Evolutionary conservation across 2,329 filamentous ascomycete species (phyloP).

Genomic region (Colletotrichum sp.): DNA sequence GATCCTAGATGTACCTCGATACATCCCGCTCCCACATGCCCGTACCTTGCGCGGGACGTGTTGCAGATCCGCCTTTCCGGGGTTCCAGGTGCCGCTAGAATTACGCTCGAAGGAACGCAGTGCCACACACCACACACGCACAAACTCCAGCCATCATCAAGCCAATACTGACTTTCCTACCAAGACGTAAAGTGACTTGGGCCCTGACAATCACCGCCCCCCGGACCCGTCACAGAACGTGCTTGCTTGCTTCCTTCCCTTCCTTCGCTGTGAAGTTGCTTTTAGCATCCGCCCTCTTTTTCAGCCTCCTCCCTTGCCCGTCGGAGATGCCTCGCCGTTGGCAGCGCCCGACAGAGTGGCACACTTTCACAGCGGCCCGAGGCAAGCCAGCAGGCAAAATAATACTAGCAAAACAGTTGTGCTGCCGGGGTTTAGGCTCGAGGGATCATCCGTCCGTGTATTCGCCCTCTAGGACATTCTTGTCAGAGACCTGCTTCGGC

Average conservation of each 20-base stretch:
- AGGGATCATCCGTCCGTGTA: conserved; percentile 23
- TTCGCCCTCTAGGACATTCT: conserved; percentile 29
- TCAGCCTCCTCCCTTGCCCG: neutral
- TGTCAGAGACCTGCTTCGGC: conserved; percentile 44
- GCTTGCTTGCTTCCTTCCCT: neutral
- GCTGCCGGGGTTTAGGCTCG: neutral
- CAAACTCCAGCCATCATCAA: neutral
- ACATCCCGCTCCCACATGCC: conserved; percentile 7
- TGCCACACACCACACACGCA: neutral
- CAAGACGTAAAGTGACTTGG: neutral
- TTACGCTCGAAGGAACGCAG: neutral
- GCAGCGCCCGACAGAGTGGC: neutral
- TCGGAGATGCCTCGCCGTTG: neutral
- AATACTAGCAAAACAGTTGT: neutral
- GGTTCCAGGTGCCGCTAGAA: conserved; percentile 19
- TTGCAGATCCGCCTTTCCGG: conserved; percentile 19
- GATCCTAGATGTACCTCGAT: neutral
- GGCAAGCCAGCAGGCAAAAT: neutral
- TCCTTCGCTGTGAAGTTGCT: neutral
- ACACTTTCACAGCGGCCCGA: neutral
- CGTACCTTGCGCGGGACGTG: conserved; percentile 8
- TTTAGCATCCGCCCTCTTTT: neutral
- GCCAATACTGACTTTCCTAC: neutral
- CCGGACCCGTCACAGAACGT: neutral
- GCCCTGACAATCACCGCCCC: neutral